phyloP scores from a whole-genome alignment of 495 filamentous ascomycete species.

The Cudoniella acicularis region DNA sequence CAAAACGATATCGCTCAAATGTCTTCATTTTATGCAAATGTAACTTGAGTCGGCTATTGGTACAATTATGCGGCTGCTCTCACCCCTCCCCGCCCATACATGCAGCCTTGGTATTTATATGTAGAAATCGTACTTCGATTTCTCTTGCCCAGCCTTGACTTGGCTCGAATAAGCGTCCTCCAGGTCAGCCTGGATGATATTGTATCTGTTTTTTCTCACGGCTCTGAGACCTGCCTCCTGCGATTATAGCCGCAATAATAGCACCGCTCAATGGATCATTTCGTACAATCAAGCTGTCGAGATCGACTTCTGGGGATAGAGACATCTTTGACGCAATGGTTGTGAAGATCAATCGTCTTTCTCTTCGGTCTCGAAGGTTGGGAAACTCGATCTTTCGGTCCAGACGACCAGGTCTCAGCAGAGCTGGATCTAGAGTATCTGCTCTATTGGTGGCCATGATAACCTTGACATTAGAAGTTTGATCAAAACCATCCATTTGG shows the following conservation, averaged over 20 bases:
- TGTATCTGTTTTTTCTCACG: constrained; percentile 97
- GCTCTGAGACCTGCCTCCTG: constrained; percentile 95
- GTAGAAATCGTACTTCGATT: constrained; percentile 50
- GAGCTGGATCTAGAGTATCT: constrained; percentile 90
- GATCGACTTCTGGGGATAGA: constrained; percentile 89
- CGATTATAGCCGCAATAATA: constrained; percentile 97
- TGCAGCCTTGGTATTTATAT: constrained; percentile 27
- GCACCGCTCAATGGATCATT: constrained; percentile 95
- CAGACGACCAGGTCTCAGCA: constrained; percentile 89
- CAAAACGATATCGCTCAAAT: too few species aligned
- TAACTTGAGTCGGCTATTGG: background rate
- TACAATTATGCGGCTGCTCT: background rate
- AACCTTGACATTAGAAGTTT: constrained; percentile 97
- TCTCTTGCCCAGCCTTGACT: constrained; percentile 84
- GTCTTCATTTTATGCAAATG: too few species aligned
- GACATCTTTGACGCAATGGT: constrained; percentile 98
- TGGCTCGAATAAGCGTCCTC: constrained; percentile 95
- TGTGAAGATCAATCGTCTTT: constrained; percentile 91
- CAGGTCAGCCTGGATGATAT: constrained; percentile 93
- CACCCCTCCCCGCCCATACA: background rate
- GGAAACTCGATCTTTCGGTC: constrained; percentile 99
- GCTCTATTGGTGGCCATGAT: constrained; percentile 99
- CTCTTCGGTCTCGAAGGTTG: constrained; percentile 80
- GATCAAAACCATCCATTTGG: constrained; percentile 99
- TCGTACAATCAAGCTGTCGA: constrained; percentile 90